These are phyloP conservation scores for Erodium texanum DNA, from an alignment of 441 rosid genomes.

Conservation along the genomic window DNA sequence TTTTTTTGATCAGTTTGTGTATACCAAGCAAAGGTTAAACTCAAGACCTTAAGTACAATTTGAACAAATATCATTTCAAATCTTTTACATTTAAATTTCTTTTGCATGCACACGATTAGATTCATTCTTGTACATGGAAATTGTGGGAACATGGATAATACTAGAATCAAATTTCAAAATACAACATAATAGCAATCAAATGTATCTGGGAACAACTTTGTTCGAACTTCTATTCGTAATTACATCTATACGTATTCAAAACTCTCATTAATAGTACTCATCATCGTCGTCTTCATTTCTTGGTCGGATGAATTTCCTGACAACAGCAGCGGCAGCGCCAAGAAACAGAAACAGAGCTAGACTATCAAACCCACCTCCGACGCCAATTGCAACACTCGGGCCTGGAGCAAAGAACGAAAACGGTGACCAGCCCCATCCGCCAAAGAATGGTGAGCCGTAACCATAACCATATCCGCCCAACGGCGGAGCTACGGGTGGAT, in stretches of 20 bases:
- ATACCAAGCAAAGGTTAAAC: too few species aligned
- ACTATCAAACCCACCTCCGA: conserved; percentile 74
- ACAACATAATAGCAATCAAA: not conserved
- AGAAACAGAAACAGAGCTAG: conserved; percentile 55
- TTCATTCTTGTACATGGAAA: too few species aligned
- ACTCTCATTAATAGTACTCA: conserved; percentile 19
- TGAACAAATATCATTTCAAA: too few species aligned
- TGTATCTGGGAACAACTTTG: not conserved
- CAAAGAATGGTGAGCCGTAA: conserved; percentile 31
- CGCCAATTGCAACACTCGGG: conserved; percentile 64
- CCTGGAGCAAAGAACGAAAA: conserved; percentile 82
- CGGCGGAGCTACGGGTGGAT: conserved; percentile 82
- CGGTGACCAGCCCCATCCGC: conserved; percentile 73
- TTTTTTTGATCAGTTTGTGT: too few species aligned
- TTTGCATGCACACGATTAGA: too few species aligned
- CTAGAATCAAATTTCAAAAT: not conserved
- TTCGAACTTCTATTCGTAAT: too few species aligned
- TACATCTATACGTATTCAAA: not conserved
- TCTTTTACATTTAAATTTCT: too few species aligned
- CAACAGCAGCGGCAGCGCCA: conserved; percentile 71
- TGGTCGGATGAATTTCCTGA: conserved; percentile 48
- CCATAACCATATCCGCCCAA: conserved; percentile 93
- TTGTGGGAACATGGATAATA: too few species aligned
- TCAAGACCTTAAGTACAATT: too few species aligned
- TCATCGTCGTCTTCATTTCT: conserved; percentile 58